Evolutionary conservation across 345 rosid species (phyloP).

Genomic region (Sisymbrium irio): DNA sequence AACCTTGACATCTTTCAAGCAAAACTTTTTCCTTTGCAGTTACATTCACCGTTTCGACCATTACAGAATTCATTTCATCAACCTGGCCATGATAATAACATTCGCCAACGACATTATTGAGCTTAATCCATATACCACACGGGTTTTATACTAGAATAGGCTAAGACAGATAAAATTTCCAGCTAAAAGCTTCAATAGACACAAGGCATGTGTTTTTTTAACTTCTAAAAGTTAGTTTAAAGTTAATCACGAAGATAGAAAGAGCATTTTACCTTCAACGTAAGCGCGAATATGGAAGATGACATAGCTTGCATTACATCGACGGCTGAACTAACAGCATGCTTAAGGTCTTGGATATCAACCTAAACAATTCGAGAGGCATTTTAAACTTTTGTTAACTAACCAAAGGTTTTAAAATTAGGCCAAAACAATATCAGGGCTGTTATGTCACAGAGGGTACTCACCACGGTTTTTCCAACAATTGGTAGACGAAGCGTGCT

Average conservation of each 20-base stretch:
- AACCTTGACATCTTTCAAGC: constrained; percentile 74
- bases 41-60: constrained; percentile 61
- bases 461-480: constrained; percentile 81
- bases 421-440: not conserved
- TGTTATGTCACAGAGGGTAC: not conserved
- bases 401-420: not conserved
- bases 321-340: constrained; percentile 80
- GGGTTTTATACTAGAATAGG: not conserved
- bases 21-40: constrained; percentile 70
- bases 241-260: not conserved
- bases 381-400: not conserved
- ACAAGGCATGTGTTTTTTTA: not conserved
- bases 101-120: not conserved
- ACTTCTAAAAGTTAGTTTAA: not conserved
- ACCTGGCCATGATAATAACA: constrained; percentile 45
- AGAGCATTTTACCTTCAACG: constrained; percentile 54
- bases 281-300: constrained; percentile 62
- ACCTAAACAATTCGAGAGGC: constrained; percentile 42
- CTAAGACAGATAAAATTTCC: not conserved
- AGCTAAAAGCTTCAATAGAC: not conserved
- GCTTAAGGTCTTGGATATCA: constrained; percentile 79
- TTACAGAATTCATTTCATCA: constrained; percentile 70
- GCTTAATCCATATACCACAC: not conserved
- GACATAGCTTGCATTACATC: constrained; percentile 94
- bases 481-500: constrained; percentile 96